Base-by-base conservation (phyloP, 148 eudicot genomes). In the Polygonum maritimum region DNA sequence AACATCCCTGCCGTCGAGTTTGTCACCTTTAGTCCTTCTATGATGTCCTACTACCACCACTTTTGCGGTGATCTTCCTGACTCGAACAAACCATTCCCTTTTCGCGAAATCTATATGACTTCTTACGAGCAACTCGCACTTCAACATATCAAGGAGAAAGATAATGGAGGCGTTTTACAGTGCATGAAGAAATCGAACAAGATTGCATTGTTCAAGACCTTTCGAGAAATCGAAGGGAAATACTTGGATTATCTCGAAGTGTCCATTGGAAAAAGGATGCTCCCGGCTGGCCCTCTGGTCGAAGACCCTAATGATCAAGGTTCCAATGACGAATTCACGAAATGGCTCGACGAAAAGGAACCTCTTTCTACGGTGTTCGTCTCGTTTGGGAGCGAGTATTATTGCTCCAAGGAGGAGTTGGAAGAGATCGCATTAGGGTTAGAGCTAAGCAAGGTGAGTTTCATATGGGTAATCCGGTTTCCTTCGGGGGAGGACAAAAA, bases 1-100 rank as follows among this genome's bases (percentile, higher is more conserved):
- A 54, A 47, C 7, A 67, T 82, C 69, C 81, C 79, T 2, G 67
- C 82, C 0, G 75, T 79, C 18, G 45, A 49, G 39, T 82, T 82
- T 51, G 2, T 79, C 10, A 54, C 82, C 3, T 21, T 36, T 7
- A 74, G 54, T 5, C 77, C 78, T 12, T 3, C 77, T 19, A 49
- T 76, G 76, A 13, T 31, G 3, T 60, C 55, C 44, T 76, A 76
- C 19, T 41, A 72, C 54, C 54, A 41, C 38, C 75, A 72, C 54
- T 72, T 72, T 13, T 44, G 18, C 19, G 54, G 54, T n/a, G 54
- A 72, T 31, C 16, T 41, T 44, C 54, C 75, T 72, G 18, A 31
- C 39, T 51, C 47, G 7, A 76, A 62, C n/a, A 18, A 36, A 13
- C 78, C 60, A 13, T 81, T 41, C 35, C 81, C 81, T 1, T 81